Percentiles rank a stretch among this genome's conserved stretches.
Conservation (phyloP, 306 rosid species). For the Cucumis hystrix region DNA sequence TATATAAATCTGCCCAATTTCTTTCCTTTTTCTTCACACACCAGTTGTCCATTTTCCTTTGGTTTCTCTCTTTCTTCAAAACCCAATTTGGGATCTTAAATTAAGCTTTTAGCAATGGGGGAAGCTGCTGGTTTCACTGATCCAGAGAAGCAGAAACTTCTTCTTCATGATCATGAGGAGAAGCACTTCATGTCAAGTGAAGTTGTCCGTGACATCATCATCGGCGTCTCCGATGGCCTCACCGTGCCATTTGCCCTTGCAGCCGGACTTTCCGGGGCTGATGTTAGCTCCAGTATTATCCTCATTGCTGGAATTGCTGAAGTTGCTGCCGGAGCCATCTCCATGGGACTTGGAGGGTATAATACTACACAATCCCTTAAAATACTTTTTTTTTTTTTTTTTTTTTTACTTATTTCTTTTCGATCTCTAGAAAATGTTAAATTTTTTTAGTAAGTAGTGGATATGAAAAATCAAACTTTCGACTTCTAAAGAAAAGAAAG, state of each 20-base stretch:
- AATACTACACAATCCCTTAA: background rate
- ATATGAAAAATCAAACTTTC: no score
- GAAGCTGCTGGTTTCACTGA: constrained; percentile 13
- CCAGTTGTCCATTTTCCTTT: background rate
- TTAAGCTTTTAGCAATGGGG: background rate
- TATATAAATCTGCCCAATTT: background rate
- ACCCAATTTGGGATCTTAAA: background rate
- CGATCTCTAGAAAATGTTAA: no score
- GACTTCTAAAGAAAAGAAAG: no score
- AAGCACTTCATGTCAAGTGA: constrained; percentile 46
- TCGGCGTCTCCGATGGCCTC: constrained; percentile 42
- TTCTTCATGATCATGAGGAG: constrained; percentile 31
- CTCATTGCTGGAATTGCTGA: constrained; percentile 41
- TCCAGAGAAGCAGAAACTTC: constrained; percentile 27
- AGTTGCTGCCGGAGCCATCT: constrained; percentile 43
- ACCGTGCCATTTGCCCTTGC: constrained; percentile 43
- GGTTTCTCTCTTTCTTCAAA: background rate
- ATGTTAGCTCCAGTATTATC: constrained; percentile 28
- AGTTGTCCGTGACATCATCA: constrained; percentile 33
- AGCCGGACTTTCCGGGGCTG: constrained; percentile 34
- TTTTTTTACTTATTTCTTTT: no score
- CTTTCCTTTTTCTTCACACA: background rate
- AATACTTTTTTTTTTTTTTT: no score
- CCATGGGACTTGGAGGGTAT: constrained; percentile 73
- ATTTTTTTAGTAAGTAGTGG: no score